phyloP scores from a whole-genome alignment of 345 rosid species.

The Euclidium syriacum region DNA sequence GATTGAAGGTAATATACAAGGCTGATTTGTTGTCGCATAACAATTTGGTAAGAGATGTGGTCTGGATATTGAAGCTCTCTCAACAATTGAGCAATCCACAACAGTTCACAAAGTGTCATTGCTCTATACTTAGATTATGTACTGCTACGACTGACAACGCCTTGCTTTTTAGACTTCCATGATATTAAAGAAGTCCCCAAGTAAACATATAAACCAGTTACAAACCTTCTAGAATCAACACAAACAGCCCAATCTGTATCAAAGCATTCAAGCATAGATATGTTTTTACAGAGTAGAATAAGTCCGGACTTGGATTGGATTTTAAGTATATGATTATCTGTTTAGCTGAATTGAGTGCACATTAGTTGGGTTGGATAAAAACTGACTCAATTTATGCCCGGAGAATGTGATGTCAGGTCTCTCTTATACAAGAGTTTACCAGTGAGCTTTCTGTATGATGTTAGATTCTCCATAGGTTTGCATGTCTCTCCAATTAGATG shows the following conservation, averaged over 20 bases:
- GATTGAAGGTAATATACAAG: background rate
- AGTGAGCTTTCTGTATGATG: background rate
- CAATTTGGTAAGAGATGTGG: background rate
- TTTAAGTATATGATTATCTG: background rate
- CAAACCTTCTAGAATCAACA: background rate
- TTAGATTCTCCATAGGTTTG: no score
- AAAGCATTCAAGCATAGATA: background rate
- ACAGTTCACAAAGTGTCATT: background rate
- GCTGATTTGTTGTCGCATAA: background rate
- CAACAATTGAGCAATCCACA: background rate
- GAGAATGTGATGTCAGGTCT: background rate
- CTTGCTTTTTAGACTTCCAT: background rate
- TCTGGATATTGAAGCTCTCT: background rate
- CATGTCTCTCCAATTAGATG: background rate
- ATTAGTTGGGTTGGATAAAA: fast-evolving
- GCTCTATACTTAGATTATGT: background rate
- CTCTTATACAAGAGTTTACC: background rate
- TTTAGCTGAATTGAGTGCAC: background rate
- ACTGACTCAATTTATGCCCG: background rate
- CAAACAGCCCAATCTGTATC: background rate
- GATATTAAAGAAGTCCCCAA: background rate
- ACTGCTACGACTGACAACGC: background rate
- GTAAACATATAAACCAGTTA: background rate
- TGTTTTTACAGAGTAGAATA: background rate
- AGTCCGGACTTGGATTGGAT: background rate